phyloP scores from a whole-genome alignment of 1,139 yeast genomes.

The Meyerozyma guilliermondii region DNA sequence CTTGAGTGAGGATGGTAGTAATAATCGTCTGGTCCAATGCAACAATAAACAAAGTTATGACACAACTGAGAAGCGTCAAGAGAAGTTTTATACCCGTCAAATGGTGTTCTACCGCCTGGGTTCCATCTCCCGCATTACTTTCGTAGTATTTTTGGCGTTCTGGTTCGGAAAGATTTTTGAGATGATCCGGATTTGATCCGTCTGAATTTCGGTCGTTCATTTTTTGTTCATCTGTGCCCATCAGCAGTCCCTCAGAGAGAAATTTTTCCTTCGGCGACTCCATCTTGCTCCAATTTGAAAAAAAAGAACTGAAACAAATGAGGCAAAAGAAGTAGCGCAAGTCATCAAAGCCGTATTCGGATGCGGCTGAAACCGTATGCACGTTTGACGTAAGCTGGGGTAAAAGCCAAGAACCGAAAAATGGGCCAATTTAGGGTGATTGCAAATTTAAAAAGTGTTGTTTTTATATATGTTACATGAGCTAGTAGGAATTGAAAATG shows the following conservation, averaged over 20 bases:
- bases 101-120: slow-evolving; percentile 44
- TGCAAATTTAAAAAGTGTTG: background rate
- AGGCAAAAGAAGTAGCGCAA: too few relatives aligned
- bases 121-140: slow-evolving; percentile 57
- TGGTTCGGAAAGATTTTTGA: background rate
- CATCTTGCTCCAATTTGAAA: background rate
- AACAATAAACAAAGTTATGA: slow-evolving; percentile 49
- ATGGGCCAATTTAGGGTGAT: background rate
- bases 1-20: slow-evolving; percentile 50
- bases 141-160: slow-evolving; percentile 20
- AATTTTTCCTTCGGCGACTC: background rate
- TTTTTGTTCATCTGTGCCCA: background rate
- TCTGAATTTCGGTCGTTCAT: background rate
- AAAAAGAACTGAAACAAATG: too few relatives aligned
- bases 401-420: background rate
- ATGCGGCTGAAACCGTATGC: background rate
- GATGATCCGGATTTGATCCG: background rate
- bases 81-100: slow-evolving; percentile 37
- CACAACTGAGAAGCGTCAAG: slow-evolving; percentile 41
- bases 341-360: background rate
- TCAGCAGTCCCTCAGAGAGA: background rate
- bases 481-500: background rate
- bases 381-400: background rate
- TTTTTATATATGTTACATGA: background rate
- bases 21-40: slow-evolving; percentile 70